A percentile compares a stretch with the other conserved stretches of the same genome.
phyloP scores from a whole-genome alignment of 768 basidiomycete species.

The Cantharellus cinnabarinus region DNA sequence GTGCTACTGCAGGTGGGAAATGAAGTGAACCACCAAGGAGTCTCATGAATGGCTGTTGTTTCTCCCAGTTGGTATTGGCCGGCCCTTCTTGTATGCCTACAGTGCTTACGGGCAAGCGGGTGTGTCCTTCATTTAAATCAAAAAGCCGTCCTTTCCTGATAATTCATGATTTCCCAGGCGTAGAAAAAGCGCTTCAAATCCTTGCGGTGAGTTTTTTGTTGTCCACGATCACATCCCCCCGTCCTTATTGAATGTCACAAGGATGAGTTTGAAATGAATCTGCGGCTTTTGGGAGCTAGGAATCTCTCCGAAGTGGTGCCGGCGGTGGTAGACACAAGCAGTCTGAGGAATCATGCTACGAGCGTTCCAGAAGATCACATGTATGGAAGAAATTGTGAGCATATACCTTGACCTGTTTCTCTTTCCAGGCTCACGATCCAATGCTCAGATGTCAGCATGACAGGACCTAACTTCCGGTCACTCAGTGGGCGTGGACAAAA shows the following conservation, averaged over 20 bases:
- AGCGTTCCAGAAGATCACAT: slow-evolving; percentile 53
- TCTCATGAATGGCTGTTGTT: neutral
- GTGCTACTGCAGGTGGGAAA: slow-evolving; percentile 48
- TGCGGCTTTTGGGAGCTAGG: slow-evolving; percentile 75
- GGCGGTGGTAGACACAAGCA: slow-evolving; percentile 75
- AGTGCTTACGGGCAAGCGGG: slow-evolving; percentile 64
- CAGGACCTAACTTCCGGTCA: too few species aligned
- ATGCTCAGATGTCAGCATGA: too few species aligned
- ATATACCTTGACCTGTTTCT: slow-evolving; percentile 1
- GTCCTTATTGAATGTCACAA: slow-evolving; percentile 15
- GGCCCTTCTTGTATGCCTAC: slow-evolving; percentile 77
- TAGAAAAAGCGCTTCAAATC: slow-evolving; percentile 64
- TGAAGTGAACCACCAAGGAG: neutral
- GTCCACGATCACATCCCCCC: slow-evolving; percentile 8
- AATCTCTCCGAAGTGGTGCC: slow-evolving; percentile 62
- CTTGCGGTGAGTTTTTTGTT: slow-evolving; percentile 30
- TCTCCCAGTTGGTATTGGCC: slow-evolving; percentile 49
- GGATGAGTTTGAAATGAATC: slow-evolving; percentile 98
- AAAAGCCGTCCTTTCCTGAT: neutral
- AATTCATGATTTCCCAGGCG: slow-evolving; percentile 24
- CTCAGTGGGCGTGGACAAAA: too few species aligned
- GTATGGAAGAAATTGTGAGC: slow-evolving; percentile 66
- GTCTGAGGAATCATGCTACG: slow-evolving; percentile 42
- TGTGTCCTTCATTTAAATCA: neutral
- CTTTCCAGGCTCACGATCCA: too few species aligned